A percentile compares a stretch with the other conserved stretches of the same genome.
Conservation (phyloP, 2,329 filamentous ascomycete species). For the Trichoderma brevicompactum region DNA sequence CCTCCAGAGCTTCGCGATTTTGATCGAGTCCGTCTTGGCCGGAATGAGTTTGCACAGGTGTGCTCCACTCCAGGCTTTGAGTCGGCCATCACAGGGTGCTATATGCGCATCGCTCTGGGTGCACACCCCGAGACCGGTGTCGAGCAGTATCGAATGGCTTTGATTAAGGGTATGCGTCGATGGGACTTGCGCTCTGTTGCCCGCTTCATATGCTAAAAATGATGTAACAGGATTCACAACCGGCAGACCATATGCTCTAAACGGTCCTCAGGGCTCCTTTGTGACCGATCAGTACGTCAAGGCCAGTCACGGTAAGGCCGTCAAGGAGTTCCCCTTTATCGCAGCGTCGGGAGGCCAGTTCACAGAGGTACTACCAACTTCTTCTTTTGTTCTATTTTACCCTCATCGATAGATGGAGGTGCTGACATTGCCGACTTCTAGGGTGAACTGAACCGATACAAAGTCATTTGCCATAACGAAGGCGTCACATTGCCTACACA, state of each 20-base stretch:
- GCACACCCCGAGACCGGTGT: constrained; percentile 72
- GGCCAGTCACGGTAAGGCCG: constrained; percentile 79
- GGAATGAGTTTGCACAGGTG: constrained; percentile 84
- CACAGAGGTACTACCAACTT: constrained; percentile 66
- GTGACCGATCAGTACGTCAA: constrained; percentile 84
- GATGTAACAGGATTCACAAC: constrained; percentile 68
- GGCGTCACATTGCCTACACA: constrained; percentile 75
- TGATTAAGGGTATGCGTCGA: constrained; percentile 72
- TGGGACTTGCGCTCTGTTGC: rapidly evolving
- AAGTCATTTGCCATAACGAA: constrained; percentile 73
- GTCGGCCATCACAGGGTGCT: constrained; percentile 79
- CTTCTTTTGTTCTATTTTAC: too few relatives aligned
- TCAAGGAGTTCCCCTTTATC: constrained; percentile 87
- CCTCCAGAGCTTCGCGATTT: constrained; percentile 79
- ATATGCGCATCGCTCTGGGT: constrained; percentile 81
- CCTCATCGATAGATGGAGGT: background rate
- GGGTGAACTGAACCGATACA: constrained; percentile 81
- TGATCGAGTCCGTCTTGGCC: constrained; percentile 80
- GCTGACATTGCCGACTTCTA: constrained; percentile 45
- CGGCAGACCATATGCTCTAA: constrained; percentile 82
- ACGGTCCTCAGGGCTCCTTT: constrained; percentile 75
- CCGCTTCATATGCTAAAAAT: background rate
- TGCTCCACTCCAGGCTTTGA: constrained; percentile 95
- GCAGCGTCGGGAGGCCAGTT: constrained; percentile 84
- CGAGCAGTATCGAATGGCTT: constrained; percentile 83